Percentiles rank a stretch among this genome's conserved stretches.
Evolutionary conservation across 148 eudicot species (phyloP).

Genomic region (Drosera capensis): DNA sequence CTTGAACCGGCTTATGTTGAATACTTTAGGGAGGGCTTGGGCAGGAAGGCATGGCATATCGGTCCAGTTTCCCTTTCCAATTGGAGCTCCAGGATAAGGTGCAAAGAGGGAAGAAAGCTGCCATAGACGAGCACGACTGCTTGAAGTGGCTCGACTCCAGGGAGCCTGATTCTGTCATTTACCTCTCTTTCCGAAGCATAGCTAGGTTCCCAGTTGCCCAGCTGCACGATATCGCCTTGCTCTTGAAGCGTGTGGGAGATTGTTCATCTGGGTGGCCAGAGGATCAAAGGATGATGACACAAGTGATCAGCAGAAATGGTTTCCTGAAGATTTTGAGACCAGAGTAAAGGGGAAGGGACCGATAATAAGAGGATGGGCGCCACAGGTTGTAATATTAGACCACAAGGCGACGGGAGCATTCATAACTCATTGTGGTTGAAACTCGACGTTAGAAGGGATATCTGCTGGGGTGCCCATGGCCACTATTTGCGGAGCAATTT

Average conservation of each 20-base stretch:
- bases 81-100: constrained; percentile 15
- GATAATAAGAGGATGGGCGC: constrained; percentile 26
- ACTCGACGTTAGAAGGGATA: constrained; percentile 26
- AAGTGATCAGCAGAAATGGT: constrained; percentile 17
- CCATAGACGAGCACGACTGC: constrained; percentile 28
- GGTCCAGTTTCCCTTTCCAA: constrained; percentile 40
- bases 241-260: constrained; percentile 30
- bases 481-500: constrained; percentile 25
- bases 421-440: constrained; percentile 38
- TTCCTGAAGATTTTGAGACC: constrained; percentile 17
- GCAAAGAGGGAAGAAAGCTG: constrained; percentile 22
- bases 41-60: constrained; percentile 36
- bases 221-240: constrained; percentile 36
- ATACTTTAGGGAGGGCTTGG: constrained; percentile 20
- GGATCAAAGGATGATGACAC: background rate
- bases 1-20: constrained; percentile 46
- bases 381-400: constrained; percentile 24
- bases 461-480: constrained; percentile 32
- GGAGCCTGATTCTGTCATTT: constrained; percentile 35
- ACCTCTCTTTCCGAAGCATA: constrained; percentile 37
- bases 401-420: constrained; percentile 23
- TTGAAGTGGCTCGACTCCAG: constrained; percentile 49
- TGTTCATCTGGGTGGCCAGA: constrained; percentile 51
- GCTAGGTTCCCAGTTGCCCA: constrained; percentile 9
- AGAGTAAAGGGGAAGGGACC: constrained; percentile 15